Evolutionary conservation across 73 alveolate genomes (phyloP).

Genomic region (Paramecium bursaria): DNA sequence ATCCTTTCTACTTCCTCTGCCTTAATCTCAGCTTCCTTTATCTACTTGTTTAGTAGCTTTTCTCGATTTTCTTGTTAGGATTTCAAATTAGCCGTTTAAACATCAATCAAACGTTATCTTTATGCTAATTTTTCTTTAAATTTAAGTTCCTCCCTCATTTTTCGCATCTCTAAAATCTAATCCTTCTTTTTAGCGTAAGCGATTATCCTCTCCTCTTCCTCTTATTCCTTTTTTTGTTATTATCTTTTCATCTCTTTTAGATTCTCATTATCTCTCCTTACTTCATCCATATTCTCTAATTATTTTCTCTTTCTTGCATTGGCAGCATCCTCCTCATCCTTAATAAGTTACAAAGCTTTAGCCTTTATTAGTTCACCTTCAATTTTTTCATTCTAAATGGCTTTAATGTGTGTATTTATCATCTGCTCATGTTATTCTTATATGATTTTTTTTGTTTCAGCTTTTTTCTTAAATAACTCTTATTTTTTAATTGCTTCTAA

Average conservation of each 20-base stretch:
- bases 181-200: slow-evolving; percentile 87
- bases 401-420: slow-evolving; percentile 79
- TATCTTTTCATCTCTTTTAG: slow-evolving; percentile 68
- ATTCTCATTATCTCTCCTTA: slow-evolving; percentile 68
- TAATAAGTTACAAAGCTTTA: slow-evolving; percentile 68
- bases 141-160: slow-evolving; percentile 79
- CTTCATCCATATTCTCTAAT: slow-evolving; percentile 72
- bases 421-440: slow-evolving; percentile 78
- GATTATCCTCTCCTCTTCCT: slow-evolving; percentile 87
- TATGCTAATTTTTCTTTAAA: slow-evolving; percentile 79
- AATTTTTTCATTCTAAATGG: slow-evolving; percentile 83
- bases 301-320: slow-evolving; percentile 79
- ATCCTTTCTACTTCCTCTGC: slow-evolving; percentile 83
- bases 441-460: slow-evolving; percentile 81
- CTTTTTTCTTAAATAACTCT: slow-evolving; percentile 77
- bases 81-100: slow-evolving; percentile 74
- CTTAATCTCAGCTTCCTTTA: slow-evolving; percentile 84
- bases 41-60: slow-evolving; percentile 73
- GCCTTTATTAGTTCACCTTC: slow-evolving; percentile 89
- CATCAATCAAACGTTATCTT: slow-evolving; percentile 83
- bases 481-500: slow-evolving; percentile 78
- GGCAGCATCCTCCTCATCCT: slow-evolving; percentile 78
- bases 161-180: slow-evolving; percentile 78
- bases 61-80: slow-evolving; percentile 76
- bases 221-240: slow-evolving; percentile 75